Evolutionary conservation across 441 rosid genomes (phyloP), one percentile per base, ranked within the genome.

Genomic region (Flueggea neowawraea): DNA sequence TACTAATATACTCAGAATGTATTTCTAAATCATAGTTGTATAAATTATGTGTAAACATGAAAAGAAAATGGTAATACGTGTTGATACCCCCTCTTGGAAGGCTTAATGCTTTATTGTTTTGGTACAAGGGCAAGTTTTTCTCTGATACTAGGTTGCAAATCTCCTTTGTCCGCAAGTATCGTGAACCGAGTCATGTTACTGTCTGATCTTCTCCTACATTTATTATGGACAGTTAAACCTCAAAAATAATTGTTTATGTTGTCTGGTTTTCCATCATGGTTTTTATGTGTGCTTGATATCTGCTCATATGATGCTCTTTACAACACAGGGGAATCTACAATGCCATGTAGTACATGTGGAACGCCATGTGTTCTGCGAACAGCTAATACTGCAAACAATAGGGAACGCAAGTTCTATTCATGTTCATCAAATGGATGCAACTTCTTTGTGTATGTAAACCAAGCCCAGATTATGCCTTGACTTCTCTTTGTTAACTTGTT

Each of bases 371-470:
- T 66, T 45, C 36, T 87, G 64, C 93, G 96, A 74, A 86, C 91
- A 49, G 97, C 99, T 31, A 95, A 88, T 71, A 91, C 97, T 1
- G 89, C 80, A 64, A 85, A 76, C 74, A 95, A 95, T 80, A 80
- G 92, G 64, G 99, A 97, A 74, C 86, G 99, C 59, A 86, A 82
- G 73, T 95, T 95, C 81, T 95, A 78, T 80, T 86, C 92, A 14
- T 91, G 98, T 75, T 80, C 78, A 74, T 80, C 91, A 22, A 87
- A 75, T 56, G 84, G 78, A 56, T 95, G 99, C 91, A 91, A 81
- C 75, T 95, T 91, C 78, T 95, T 95, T 55, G 78, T 72, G 99
- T 91, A 89, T 22, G 93, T 69, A 68, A 53, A 63, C 41, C 57
- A 16, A 31, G 55, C 15, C 51, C 39, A 3, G 16, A 13, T 53